phyloP scores from a whole-genome alignment of 148 eudicot species.

The Rhododendron henanense region DNA sequence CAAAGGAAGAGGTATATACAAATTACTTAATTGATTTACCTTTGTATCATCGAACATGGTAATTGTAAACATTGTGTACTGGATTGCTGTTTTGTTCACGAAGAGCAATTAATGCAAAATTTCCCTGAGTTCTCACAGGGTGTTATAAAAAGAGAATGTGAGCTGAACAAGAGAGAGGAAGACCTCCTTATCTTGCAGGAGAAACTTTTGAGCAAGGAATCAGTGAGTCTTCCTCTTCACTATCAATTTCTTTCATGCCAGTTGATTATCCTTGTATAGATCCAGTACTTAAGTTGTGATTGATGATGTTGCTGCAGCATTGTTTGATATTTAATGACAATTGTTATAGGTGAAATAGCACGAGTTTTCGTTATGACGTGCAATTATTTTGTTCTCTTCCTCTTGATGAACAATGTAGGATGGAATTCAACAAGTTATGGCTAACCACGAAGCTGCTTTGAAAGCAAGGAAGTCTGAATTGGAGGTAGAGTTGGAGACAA shows the following conservation, averaged over 20 bases:
- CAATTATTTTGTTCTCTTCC: conserved; percentile 8
- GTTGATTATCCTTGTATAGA: not conserved
- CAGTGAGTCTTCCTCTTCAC: conserved; percentile 38
- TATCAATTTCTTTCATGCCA: not conserved
- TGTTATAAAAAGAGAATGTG: conserved; percentile 52
- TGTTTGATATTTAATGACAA: not conserved
- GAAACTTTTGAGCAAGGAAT: conserved; percentile 53
- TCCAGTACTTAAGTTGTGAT: not conserved
- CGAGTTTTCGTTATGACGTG: not conserved
- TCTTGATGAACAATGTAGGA: conserved; percentile 39
- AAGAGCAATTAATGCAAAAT: not conserved
- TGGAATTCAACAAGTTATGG: conserved; percentile 41
- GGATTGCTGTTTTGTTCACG: not conserved
- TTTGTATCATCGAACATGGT: not conserved
- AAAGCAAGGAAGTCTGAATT: conserved; percentile 41
- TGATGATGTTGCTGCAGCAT: not conserved
- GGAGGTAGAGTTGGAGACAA: conserved; percentile 56
- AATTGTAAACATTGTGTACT: not conserved
- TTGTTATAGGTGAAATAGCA: not conserved
- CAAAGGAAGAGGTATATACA: conserved; percentile 70
- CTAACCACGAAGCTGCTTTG: conserved; percentile 60
- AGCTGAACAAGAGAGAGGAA: conserved; percentile 62
- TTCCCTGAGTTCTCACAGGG: conserved; percentile 37
- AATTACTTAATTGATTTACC: not conserved
- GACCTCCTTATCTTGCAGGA: conserved; percentile 58